These are phyloP conservation scores for Platanthera zijinensis DNA, from an alignment of 106 monocot genomes.

Conservation along the genomic window DNA sequence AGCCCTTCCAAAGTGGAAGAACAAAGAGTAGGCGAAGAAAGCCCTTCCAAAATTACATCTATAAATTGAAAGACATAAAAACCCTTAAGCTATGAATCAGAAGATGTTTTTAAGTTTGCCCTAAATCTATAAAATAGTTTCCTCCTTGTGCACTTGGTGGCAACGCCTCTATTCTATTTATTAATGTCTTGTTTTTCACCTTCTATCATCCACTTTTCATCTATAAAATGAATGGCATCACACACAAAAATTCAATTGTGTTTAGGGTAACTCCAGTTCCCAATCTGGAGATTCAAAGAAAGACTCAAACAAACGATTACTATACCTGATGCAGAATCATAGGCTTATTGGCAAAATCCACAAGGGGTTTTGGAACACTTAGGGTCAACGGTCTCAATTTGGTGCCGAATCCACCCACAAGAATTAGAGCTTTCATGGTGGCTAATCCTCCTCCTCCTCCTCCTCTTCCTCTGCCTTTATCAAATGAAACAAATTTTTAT, in stretches of 20 bases:
- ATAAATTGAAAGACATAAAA: too few species aligned
- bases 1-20: neutral
- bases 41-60: too few species aligned
- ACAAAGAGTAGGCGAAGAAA: too few species aligned
- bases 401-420: slow-evolving; percentile 62
- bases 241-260: neutral
- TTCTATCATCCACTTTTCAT: too few species aligned
- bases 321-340: slow-evolving; percentile 68
- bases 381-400: slow-evolving; percentile 57
- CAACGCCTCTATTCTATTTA: too few species aligned
- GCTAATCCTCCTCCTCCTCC: neutral
- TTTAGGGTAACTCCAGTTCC: neutral
- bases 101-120: too few species aligned
- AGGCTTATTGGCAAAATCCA: slow-evolving; percentile 62
- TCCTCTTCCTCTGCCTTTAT: neutral
- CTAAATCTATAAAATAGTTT: too few species aligned
- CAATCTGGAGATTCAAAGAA: neutral
- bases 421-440: slow-evolving; percentile 59
- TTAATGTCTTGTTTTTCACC: too few species aligned
- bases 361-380: slow-evolving; percentile 56
- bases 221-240: too few species aligned
- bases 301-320: neutral
- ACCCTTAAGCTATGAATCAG: too few species aligned
- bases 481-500: too few species aligned
- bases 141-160: too few species aligned